Percentiles rank a stretch among this genome's conserved stretches.
These are phyloP conservation scores for Metschnikowia lochheadii DNA, from an alignment of 805 yeast genomes.

Conservation along the genomic window DNA sequence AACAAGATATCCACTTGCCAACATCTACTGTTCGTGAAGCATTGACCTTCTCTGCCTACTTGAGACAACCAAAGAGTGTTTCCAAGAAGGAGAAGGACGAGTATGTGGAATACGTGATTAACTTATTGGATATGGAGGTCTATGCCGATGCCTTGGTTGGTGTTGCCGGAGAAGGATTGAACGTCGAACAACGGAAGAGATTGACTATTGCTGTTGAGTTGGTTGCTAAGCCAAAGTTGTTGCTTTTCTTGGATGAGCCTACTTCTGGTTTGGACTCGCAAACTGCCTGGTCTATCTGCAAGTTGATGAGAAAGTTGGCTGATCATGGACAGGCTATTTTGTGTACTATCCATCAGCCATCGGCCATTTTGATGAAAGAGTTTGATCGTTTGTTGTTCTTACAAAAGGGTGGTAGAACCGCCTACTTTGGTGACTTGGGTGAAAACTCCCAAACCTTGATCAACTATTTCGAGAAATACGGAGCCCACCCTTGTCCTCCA, in stretches of 20 bases:
- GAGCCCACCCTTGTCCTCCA: constrained; percentile 59
- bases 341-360: constrained; percentile 78
- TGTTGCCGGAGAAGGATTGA: constrained; percentile 57
- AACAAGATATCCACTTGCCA: constrained; percentile 71
- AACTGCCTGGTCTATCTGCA: constrained; percentile 67
- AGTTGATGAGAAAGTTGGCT: constrained; percentile 62
- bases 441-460: constrained; percentile 54
- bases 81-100: constrained; percentile 56
- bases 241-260: constrained; percentile 67
- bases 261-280: constrained; percentile 72
- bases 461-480: constrained; percentile 63
- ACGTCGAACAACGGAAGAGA: constrained; percentile 22
- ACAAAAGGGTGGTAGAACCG: constrained; percentile 75
- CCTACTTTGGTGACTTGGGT: constrained; percentile 80
- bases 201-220: constrained; percentile 66
- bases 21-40: constrained; percentile 74
- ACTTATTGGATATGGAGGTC: constrained; percentile 60
- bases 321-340: constrained; percentile 70
- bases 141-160: constrained; percentile 82
- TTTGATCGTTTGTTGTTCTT: constrained; percentile 65
- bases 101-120: constrained; percentile 67
- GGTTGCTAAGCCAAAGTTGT: constrained; percentile 62
- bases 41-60: constrained; percentile 61
- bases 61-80: constrained; percentile 62
- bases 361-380: constrained; percentile 63